Evolutionary conservation across 2,329 filamentous ascomycete genomes (phyloP).

Genomic region (Venturia pyrina): DNA sequence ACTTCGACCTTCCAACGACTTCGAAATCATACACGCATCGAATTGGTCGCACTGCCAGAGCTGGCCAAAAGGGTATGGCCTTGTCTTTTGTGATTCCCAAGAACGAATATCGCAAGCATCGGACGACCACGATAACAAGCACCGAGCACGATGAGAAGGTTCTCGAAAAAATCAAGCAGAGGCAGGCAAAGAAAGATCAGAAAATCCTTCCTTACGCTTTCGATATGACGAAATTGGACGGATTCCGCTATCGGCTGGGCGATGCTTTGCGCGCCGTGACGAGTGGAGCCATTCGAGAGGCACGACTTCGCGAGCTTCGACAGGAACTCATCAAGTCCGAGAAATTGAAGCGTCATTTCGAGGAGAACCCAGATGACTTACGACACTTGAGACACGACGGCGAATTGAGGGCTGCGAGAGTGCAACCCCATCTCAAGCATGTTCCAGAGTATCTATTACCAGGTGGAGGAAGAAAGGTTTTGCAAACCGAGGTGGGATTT

Average conservation of each 20-base stretch:
- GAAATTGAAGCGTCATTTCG: conserved; percentile 89
- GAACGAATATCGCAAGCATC: conserved; percentile 77
- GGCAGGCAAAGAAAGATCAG: conserved; percentile 68
- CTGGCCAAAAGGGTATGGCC: conserved; percentile 85
- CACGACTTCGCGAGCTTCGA: conserved; percentile 74
- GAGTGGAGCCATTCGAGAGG: conserved; percentile 79
- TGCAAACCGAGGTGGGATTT: conserved; percentile 62
- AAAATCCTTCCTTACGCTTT: conserved; percentile 87
- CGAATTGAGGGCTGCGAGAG: conserved; percentile 70
- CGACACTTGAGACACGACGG: conserved; percentile 82
- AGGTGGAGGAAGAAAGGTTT: conserved; percentile 55
- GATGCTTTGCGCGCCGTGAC: conserved; percentile 88
- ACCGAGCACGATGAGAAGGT: conserved; percentile 78
- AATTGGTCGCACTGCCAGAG: conserved; percentile 85
- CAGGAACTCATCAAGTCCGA: conserved; percentile 89
- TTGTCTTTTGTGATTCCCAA: conserved; percentile 88
- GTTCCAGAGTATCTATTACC: conserved; percentile 91
- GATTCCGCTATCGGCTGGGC: conserved; percentile 89
- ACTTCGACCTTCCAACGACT: conserved; percentile 86
- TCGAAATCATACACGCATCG: conserved; percentile 95
- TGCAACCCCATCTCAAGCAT: conserved; percentile 85
- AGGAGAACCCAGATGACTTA: conserved; percentile 88
- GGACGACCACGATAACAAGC: conserved; percentile 66
- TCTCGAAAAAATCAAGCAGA: conserved; percentile 65
- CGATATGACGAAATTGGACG: conserved; percentile 87